Evolutionary conservation across 1,284 basidiomycete species (phyloP), one percentile per base, ranked within the genome.

Genomic region (Ceratobasidium sp.): DNA sequence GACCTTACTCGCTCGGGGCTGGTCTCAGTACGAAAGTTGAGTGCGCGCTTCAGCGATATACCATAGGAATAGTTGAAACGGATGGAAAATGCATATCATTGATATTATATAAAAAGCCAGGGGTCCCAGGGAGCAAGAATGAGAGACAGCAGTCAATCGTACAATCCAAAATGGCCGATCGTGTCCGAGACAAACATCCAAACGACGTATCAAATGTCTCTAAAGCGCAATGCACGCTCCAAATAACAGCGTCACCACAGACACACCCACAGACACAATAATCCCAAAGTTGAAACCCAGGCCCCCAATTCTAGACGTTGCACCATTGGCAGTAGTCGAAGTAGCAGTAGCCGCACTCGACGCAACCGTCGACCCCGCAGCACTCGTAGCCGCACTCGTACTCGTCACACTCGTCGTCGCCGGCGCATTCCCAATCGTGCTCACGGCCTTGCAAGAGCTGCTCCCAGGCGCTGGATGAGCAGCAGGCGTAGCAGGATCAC

Each of bases 401-500:
- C 35, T 38, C 35, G 59, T 8, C 7, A 41, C 30, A n/a, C 52
- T 54, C 41, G 57, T 59, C 59, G 43, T 46, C 23, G 44, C 26
- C 38, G 21, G 35, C 18, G 21, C 4, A 35, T 67, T 67, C 23
- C 50, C 64, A 21, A 67, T 35, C 38, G 64, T 55, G 35, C 64
- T 55, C 13, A 67, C 64, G 13, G 64, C 41, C 32, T 54, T 23
- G 50, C 64, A 67, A 18, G 30, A 38, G 41, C 64, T 67, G 35
- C 64, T 67, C 41, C 9, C 28, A 8, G 70, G 64, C 2, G 71
- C 62, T 16, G 75, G 73, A 32, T 76, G 76, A 11, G 76, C 63
- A 9, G 73, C 7, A 18, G 76, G 76, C 7, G 74, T 75, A 16
- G 30, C 43, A 9, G 76, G 61, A 14, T 76, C 75, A 21, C 77